Evolutionary conservation across 306 rosid genomes (phyloP), one percentile per base, ranked within the genome.

Genomic region (Abrus pulchellus): DNA sequence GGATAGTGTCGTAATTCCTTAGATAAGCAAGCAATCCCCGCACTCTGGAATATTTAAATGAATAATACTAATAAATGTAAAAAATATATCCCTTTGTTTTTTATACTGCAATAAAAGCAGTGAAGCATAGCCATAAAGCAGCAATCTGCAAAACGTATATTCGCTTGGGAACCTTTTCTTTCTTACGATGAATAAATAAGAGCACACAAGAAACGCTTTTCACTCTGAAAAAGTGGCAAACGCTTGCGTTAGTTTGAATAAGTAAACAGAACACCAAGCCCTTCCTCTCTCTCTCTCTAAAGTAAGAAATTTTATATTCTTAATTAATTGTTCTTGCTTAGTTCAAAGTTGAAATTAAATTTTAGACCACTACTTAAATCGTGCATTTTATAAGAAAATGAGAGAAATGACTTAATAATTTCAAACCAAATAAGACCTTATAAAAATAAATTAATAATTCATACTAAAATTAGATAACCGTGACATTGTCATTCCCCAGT

Each of bases 51-150:
- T 76, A 60, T 41, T 70, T 68, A 6, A 54, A 63, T 76, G 8
- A 34, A 69, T n/a, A 44, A 78, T 11, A 49, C 5, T 49, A 32
- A 1, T 33, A 13, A 47, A 45, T 11, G n/a, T 5, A 47, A 73
- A 1, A 50, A 5, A 8, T 6, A 48, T 27, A 12, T 52, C 1
- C 34, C 1, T 13, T 82, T 14, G 6, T 60, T 59, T 49, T 72
- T 57, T 41, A 30, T 30, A 68, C 27, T 82, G 90, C 92, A 84
- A 80, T 82, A 90, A 90, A 92, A 90, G 94, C 87, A 83, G 90
- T 71, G 93, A 86, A 70, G 87, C 80, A 79, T 59, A 68, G 79
- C 72, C 66, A 69, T 83, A 90, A 88, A 88, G 90, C 80, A 76
- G 67, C 82, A 28, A 59, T 75, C 86, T 88, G 92, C 68, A 55